phyloP scores from a whole-genome alignment of 345 rosid species.

The Populus nigra region DNA sequence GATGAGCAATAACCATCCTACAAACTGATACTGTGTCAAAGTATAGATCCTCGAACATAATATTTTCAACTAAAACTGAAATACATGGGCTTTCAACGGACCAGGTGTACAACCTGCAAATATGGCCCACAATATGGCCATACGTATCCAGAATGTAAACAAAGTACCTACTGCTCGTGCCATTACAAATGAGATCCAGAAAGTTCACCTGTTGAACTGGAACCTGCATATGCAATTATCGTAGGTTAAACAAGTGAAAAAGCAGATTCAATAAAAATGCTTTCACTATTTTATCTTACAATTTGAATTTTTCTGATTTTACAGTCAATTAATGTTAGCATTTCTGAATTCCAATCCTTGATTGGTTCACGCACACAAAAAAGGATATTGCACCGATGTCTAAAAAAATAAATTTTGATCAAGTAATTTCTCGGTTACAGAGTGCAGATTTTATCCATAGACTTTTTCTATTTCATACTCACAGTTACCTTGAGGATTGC shows the following conservation, averaged over 20 bases:
- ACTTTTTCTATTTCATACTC: neutral
- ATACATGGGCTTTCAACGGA: neutral
- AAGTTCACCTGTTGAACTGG: conserved; percentile 57
- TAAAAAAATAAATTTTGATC: neutral
- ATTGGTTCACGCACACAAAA: neutral
- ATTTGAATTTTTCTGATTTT: neutral
- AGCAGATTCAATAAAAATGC: neutral
- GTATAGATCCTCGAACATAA: neutral
- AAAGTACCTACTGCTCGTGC: too few relatives aligned
- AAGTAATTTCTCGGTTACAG: neutral
- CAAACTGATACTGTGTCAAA: conserved; percentile 12
- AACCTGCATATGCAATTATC: conserved; percentile 37
- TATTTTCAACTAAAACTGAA: neutral
- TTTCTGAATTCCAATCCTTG: neutral
- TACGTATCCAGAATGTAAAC: too few relatives aligned
- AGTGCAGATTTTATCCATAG: neutral
- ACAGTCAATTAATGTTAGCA: neutral
- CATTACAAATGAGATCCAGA: too few relatives aligned
- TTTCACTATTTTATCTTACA: neutral
- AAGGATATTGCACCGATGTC: neutral
- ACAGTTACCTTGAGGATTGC: conserved; percentile 54
- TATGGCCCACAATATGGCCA: too few relatives aligned
- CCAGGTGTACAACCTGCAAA: conserved; percentile 49
- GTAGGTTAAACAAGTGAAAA: neutral
- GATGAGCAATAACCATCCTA: conserved; percentile 78